Evolutionary conservation across 306 rosid species (phyloP), one percentile per base, ranked within the genome.

Genomic region (Mimosa bimucronata): DNA sequence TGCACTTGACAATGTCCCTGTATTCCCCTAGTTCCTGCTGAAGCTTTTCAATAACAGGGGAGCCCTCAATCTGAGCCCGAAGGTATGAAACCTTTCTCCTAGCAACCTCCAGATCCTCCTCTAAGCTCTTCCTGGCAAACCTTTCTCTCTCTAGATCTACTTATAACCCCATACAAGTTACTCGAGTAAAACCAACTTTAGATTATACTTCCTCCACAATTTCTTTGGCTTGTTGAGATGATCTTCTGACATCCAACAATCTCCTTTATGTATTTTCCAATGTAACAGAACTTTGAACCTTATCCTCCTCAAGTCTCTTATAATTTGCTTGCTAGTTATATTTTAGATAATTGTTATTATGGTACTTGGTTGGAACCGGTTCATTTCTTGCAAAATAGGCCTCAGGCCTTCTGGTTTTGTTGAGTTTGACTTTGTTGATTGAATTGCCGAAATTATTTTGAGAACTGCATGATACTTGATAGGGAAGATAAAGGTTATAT

Each of bases 1-100:
- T 87, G 89, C 99, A 96, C 81, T 96, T 96, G 48, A 96, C 83
- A 85, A 96, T 93, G 74, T 91, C 92, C 79, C 84, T 88, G 78
- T 90, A 96, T 71, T 96, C 99, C 82, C 87, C 85, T 66, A 93
- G 93, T 80, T 96, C 99, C 84, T 87, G 89, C 55, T 89, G 93
- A 79, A 96, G 97, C 84, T 86, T 96, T 85, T 93, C 94, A 76
- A 86, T 85, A 70, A 90, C 74, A 31, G 92, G 85, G 64, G 89
- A 89, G 71, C 91, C 92, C 73, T 96, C 98, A 18, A 79, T 89
- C 78, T 88, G 88, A 6, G 87, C 92, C 84, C 79, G 85, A 79
- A 96, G 93, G 37, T 9, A 45, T 25, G 86, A 80, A 44, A 85
- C 86, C 85, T 88, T 93, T 82, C 97, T 93, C 84, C 87, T 85